Evolutionary conservation across 805 yeast species (phyloP).

Genomic region (Kodamaea laetipori): DNA sequence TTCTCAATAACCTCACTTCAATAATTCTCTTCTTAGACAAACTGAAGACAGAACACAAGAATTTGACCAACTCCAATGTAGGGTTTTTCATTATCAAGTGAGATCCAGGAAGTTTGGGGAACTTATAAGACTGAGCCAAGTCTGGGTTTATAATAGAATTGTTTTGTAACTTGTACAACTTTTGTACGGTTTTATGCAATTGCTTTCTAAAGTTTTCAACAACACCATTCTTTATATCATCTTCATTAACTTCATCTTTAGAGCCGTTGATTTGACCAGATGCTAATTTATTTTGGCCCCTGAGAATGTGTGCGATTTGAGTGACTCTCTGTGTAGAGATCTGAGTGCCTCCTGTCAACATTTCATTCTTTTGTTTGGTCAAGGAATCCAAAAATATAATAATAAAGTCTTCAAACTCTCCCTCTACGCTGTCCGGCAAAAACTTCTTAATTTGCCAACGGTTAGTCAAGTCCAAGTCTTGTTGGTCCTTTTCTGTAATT

Average conservation of each 20-base stretch:
- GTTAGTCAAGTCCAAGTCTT: conserved; percentile 50
- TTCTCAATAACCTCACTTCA: conserved; percentile 74
- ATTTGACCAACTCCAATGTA: conserved; percentile 76
- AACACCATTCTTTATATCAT: conserved; percentile 45
- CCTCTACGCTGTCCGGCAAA: conserved; percentile 72
- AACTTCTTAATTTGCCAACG: conserved; percentile 80
- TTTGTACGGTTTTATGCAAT: conserved; percentile 63
- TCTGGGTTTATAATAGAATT: conserved; percentile 72
- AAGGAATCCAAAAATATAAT: conserved; percentile 72
- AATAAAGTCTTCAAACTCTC: conserved; percentile 88
- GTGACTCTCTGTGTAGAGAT: conserved; percentile 60
- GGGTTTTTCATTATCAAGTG: conserved; percentile 64
- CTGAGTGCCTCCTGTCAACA: conserved; percentile 38
- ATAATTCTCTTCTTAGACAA: conserved; percentile 64
- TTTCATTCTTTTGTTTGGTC: conserved; percentile 52
- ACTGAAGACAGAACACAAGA: conserved; percentile 67
- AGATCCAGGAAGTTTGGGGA: conserved; percentile 80
- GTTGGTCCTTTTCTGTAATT: conserved; percentile 47
- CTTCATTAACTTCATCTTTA: conserved; percentile 26
- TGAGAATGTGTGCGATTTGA: conserved; percentile 59
- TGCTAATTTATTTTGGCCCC: conserved; percentile 42
- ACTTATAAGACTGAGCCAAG: conserved; percentile 62
- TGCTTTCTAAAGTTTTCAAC: conserved; percentile 63
- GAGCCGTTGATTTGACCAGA: conserved; percentile 29
- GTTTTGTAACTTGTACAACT: conserved; percentile 66